Conservation (phyloP, 1,284 basidiomycete species). For the Cryptococcus neoformans region DNA sequence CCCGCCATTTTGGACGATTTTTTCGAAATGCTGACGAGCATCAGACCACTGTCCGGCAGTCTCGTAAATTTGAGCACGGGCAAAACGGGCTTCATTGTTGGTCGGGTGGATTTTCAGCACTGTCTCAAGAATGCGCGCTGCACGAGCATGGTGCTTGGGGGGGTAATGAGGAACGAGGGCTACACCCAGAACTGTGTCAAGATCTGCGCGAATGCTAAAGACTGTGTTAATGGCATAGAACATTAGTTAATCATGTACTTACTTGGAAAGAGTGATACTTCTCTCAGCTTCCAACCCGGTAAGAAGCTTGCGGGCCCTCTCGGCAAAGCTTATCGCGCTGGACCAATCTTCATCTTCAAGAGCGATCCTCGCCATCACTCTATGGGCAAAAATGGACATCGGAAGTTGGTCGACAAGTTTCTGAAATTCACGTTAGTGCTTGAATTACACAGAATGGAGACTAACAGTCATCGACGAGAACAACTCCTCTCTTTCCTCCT, state of each 20-base stretch:
- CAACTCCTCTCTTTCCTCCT: conserved; percentile 44
- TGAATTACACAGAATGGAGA: neutral
- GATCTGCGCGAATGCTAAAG: conserved; percentile 26
- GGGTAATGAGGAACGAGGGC: conserved; percentile 82
- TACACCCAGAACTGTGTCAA: conserved; percentile 44
- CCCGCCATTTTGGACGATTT: conserved; percentile 47
- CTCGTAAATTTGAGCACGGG: conserved; percentile 71
- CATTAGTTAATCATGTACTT: conserved; percentile 10
- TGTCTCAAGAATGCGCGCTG: conserved; percentile 67
- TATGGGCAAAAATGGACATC: conserved; percentile 67
- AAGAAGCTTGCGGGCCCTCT: conserved; percentile 64
- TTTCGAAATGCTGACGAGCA: conserved; percentile 63
- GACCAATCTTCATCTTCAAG: conserved; percentile 71
- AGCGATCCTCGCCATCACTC: conserved; percentile 71
- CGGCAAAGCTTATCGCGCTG: conserved; percentile 67
- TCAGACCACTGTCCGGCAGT: conserved; percentile 64
- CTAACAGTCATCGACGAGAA: conserved; percentile 37
- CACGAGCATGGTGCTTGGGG: conserved; percentile 83
- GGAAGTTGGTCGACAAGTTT: conserved; percentile 47
- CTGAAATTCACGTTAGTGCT: conserved; percentile 5
- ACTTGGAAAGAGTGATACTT: conserved; percentile 57
- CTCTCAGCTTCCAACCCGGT: conserved; percentile 59
- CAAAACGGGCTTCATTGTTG: conserved; percentile 68
- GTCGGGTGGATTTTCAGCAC: conserved; percentile 63
- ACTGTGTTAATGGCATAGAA: neutral